These are phyloP conservation scores for Sugiyamaella marilandica DNA, from an alignment of 805 yeast species.

Conservation along the genomic window DNA sequence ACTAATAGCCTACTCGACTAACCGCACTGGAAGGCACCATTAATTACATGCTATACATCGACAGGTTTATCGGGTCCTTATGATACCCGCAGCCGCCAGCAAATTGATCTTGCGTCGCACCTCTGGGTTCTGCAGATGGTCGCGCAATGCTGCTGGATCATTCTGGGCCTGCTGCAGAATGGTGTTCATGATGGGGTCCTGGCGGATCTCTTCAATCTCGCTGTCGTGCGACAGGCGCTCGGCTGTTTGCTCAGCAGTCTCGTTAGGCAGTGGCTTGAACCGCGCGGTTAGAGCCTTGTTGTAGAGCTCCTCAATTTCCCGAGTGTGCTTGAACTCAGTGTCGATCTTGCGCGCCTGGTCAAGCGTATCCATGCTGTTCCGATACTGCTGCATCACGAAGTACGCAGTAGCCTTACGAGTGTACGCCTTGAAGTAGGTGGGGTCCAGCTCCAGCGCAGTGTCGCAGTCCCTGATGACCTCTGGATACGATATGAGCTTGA, in stretches of 20 bases:
- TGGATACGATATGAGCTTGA: slow-evolving; percentile 94
- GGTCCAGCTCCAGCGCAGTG: slow-evolving; percentile 81
- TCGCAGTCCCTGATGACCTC: slow-evolving; percentile 94
- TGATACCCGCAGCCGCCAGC: slow-evolving; percentile 93
- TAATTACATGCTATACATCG: background rate
- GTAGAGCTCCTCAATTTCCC: slow-evolving; percentile 79
- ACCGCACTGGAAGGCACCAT: background rate
- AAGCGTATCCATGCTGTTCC: slow-evolving; percentile 75
- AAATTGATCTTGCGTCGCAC: slow-evolving; percentile 81
- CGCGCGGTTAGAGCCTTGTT: slow-evolving; percentile 74
- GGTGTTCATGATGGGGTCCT: slow-evolving; percentile 94
- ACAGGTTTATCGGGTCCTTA: slow-evolving; percentile 66
- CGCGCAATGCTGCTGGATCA: slow-evolving; percentile 94
- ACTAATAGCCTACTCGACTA: too few relatives aligned
- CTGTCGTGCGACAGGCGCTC: slow-evolving; percentile 89
- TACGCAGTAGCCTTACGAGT: slow-evolving; percentile 95
- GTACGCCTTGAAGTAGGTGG: slow-evolving; percentile 87
- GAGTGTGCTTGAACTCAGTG: slow-evolving; percentile 49
- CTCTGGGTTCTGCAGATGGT: slow-evolving; percentile 96
- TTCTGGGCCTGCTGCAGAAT: slow-evolving; percentile 90
- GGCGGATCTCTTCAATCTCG: slow-evolving; percentile 83
- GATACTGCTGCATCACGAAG: slow-evolving; percentile 83
- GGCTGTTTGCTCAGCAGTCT: slow-evolving; percentile 90
- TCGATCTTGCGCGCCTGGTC: slow-evolving; percentile 75
- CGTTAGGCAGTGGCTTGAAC: slow-evolving; percentile 74